Evolutionary conservation across 208 protist species (phyloP), one percentile per base, ranked within the genome.

Genomic region (Leishmania guyanensis): DNA sequence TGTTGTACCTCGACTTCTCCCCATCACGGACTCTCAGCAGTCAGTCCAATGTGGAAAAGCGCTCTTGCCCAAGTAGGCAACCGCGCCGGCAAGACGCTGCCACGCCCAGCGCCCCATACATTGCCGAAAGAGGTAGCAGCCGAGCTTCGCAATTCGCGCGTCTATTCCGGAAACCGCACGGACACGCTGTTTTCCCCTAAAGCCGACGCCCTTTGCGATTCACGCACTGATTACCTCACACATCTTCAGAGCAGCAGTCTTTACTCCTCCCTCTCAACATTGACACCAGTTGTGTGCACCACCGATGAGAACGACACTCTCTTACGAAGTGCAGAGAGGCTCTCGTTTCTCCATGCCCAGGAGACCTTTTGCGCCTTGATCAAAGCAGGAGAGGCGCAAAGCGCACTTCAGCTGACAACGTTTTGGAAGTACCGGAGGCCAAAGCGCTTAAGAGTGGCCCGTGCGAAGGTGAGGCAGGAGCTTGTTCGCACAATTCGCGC

Each of bases 311-410:
- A 3, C 3, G 72, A 77, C 20, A 20, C 50, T 22, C 69, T 84
- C 29, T 71, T 83, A 16, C 75, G 60, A 20, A 64, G 54, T 50
- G 56, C 76, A 36, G 54, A 81, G 53, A 5, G 16, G 26, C 53
- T 87, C 26, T 77, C 84, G 3, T 87, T 84, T 70, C 22, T 69
- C 22, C 76, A 84, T 60, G 85, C 85, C 36, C 53, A 77, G 16
- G 64, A 86, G 8, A 72, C 81, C 5, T 74, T 83, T 20, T 81
- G 82, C 26, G 71, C 50, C 3, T 53, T 88, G 46, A 48, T 88
- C 46, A 85, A 81, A n/a, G 80, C 81, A 8, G 85, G 85, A 26
- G 77, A 84, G 56, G 53, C 76, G 3, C 78, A 69, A 9, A 64
- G 75, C 14, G 85, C 85, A 16, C 65, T 88, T 8, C 78, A 81